Conservation (phyloP, 1,284 basidiomycete species). For the Trichosporon sp. region DNA sequence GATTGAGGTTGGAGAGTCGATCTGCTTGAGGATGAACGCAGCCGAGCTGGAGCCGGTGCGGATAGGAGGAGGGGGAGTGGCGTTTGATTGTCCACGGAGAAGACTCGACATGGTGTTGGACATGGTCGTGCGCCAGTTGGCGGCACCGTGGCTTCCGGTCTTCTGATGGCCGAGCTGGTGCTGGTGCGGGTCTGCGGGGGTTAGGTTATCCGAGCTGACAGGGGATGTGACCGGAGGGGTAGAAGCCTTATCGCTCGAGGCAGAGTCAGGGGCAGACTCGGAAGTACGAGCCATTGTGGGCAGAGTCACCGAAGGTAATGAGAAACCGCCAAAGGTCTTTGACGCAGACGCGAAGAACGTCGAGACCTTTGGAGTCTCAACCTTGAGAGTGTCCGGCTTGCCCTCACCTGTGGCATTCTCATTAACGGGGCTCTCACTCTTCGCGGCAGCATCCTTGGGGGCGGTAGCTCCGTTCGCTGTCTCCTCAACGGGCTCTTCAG, state of each 20-base stretch:
- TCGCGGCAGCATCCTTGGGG: background rate
- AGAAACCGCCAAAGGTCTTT: constrained; percentile 12
- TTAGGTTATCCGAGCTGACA: background rate
- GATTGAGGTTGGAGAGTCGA: constrained; percentile 42
- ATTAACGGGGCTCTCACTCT: constrained; percentile 2
- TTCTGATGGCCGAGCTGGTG: constrained; percentile 11
- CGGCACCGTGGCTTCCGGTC: constrained; percentile 11
- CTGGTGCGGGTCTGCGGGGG: constrained; percentile 1
- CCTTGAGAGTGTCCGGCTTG: constrained; percentile 16
- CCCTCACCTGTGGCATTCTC: background rate
- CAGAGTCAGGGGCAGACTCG: constrained; percentile 2
- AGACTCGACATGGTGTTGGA: constrained; percentile 36
- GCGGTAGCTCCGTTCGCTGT: background rate
- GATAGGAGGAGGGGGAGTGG: constrained; percentile 26
- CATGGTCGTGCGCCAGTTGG: constrained; percentile 45
- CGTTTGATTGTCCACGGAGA: constrained; percentile 6
- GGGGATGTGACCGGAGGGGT: constrained; percentile 5
- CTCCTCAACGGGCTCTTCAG: background rate
- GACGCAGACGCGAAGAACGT: constrained; percentile 14
- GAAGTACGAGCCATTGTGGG: constrained; percentile 6
- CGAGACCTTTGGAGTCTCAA: constrained; percentile 12
- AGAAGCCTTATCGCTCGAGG: constrained; percentile 10
- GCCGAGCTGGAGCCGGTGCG: constrained; percentile 26
- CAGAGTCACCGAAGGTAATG: constrained; percentile 16
- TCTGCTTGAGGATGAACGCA: constrained; percentile 37